Conservation (phyloP, 2,329 filamentous ascomycete genomes). For the Alternaria tenuissima region DNA sequence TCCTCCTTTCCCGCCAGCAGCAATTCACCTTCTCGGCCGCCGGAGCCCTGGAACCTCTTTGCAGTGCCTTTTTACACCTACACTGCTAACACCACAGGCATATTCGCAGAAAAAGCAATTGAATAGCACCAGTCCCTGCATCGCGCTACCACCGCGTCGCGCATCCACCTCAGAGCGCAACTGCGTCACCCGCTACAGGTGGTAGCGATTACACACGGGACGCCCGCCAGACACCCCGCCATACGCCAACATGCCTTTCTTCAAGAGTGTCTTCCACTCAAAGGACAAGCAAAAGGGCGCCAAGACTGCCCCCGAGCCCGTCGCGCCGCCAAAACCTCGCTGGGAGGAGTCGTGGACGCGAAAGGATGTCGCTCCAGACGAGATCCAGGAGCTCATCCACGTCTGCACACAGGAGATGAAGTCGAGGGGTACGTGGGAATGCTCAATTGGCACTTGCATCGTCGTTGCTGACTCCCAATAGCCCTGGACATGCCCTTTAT, state of each 20-base stretch:
- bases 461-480: conserved; percentile 52
- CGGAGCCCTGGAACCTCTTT: not conserved
- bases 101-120: conserved; percentile 20
- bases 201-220: conserved; percentile 29
- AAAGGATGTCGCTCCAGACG: conserved; percentile 82
- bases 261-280: conserved; percentile 51
- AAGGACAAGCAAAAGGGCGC: conserved; percentile 45
- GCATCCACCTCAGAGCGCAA: conserved; percentile 15
- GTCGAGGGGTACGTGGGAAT: conserved; percentile 75
- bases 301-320: conserved; percentile 39
- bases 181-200: conserved; percentile 17
- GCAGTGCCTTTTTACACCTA: not conserved
- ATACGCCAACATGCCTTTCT: conserved; percentile 46
- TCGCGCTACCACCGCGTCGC: conserved; percentile 24
- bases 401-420: conserved; percentile 92
- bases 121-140: conserved; percentile 26
- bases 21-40: not conserved
- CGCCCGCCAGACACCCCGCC: conserved; percentile 28
- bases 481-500: conserved; percentile 91
- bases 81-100: conserved; percentile 11
- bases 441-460: not conserved
- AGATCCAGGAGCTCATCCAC: conserved; percentile 86
- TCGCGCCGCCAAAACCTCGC: conserved; percentile 70
- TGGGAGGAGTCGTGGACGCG: conserved; percentile 92
- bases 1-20: conserved; percentile 30